A percentile compares a stretch with the other conserved stretches of the same genome.
phyloP scores from a whole-genome alignment of 257 asterid genomes.

The Osmanthus fragrans region DNA sequence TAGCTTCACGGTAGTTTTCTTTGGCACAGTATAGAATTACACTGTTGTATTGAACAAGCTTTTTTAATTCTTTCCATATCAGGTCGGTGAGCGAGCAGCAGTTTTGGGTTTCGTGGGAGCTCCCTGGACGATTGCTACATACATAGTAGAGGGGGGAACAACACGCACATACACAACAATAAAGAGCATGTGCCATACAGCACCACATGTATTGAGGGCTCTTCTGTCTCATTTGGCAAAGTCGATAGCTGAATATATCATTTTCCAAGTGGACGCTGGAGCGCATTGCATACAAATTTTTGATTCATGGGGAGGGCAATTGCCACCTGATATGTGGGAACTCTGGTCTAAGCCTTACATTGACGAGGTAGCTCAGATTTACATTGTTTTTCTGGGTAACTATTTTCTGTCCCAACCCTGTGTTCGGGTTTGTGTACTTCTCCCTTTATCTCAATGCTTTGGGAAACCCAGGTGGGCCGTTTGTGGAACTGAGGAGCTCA shows the following conservation, averaged over 20 bases:
- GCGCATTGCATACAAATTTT: slow-evolving; percentile 95
- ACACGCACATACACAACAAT: slow-evolving; percentile 79
- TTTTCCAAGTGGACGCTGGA: slow-evolving; percentile 90
- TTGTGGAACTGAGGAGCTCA: not conserved
- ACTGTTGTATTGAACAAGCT: not conserved
- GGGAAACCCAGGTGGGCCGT: not conserved
- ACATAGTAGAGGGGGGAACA: slow-evolving; percentile 93
- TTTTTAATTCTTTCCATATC: slow-evolving; percentile 20
- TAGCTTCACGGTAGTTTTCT: slow-evolving; percentile 7
- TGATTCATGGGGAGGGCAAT: slow-evolving; percentile 93
- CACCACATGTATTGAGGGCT: slow-evolving; percentile 53
- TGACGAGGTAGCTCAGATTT: slow-evolving; percentile 58
- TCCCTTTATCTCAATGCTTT: not conserved
- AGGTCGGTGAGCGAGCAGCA: slow-evolving; percentile 91
- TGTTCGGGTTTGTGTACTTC: not conserved
- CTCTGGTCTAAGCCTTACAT: slow-evolving; percentile 91
- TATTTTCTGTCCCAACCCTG: not conserved
- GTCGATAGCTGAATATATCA: slow-evolving; percentile 57
- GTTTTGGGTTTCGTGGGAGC: slow-evolving; percentile 98
- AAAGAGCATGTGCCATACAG: slow-evolving; percentile 89
- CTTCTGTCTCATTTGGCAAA: slow-evolving; percentile 80
- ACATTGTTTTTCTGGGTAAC: slow-evolving; percentile 1
- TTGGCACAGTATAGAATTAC: not conserved
- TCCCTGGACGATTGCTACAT: slow-evolving; percentile 98
- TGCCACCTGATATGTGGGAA: slow-evolving; percentile 82